Evolutionary conservation across 2,329 filamentous ascomycete genomes (phyloP), one percentile per base, ranked within the genome.

Genomic region (Colletotrichum sp.): DNA sequence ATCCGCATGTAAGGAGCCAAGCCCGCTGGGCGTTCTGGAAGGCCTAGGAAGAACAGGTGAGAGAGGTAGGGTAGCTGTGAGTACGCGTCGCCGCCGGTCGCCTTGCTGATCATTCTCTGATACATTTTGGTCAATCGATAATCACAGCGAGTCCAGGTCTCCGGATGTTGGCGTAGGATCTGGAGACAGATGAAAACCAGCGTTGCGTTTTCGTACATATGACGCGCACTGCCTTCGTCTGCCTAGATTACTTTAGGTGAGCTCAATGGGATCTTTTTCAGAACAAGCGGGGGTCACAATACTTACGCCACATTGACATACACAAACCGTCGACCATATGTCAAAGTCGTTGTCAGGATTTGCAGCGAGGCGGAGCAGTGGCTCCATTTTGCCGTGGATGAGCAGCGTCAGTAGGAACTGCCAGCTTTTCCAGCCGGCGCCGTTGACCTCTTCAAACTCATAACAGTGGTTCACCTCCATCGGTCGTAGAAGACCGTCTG

Each of bases 401-500:
- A 81, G 64, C n/a, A 82, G 72, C 4, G 77, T 72, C 68, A 78
- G 79, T 60, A 81, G 67, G 12, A 81, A n/a, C 38, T 81, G 78
- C 9, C 79, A 43, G 38, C 78, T 79, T 70, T 75, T 73, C 36
- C 79, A 79, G 6, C 13, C 75, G 10, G 8, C 21, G 16, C 21
- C 56, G 8, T 68, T 60, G 1, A 30, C 15, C 21, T 38, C 1
- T 16, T 21, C 36, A 21, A 68, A 68, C 16, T 58, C 21, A 5
- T 18, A 36, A 3, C 66, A 58, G 9, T 18, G 7, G 15, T 38
- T 60, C 13, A 26, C 15, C 43, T 26, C 16, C 5, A n/a, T 10
- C 8, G 2, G 15, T 3, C 32, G 32, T 24, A 56, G 4, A 7
- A 68, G 52, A 2, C 52, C 18, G 1, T 13, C 21, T 4, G 24